Evolutionary conservation across 768 basidiomycete genomes (phyloP).

Genomic region (Cyclocybe aegerita): DNA sequence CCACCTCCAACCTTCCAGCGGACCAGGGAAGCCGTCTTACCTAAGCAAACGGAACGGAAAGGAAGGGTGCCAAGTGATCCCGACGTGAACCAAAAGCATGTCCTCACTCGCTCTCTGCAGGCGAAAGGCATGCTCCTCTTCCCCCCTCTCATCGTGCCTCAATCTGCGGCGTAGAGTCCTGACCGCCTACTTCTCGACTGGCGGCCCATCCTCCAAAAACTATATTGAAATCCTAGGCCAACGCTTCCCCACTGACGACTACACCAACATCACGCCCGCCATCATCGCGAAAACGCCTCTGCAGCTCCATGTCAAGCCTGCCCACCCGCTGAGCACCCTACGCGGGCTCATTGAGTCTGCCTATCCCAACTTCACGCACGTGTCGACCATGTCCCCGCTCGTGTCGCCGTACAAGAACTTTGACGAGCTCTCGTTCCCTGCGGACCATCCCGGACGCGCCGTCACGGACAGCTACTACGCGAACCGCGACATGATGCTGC

Average conservation of each 20-base stretch:
- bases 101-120: slow-evolving; percentile 11
- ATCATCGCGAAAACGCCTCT: slow-evolving; percentile 81
- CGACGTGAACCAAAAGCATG: slow-evolving; percentile 9
- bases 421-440: slow-evolving; percentile 92
- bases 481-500: slow-evolving; percentile 86
- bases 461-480: slow-evolving; percentile 95
- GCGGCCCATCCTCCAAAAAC: slow-evolving; percentile 12
- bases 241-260: slow-evolving; percentile 71
- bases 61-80: background rate
- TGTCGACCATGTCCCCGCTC: slow-evolving; percentile 81
- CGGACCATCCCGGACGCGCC: slow-evolving; percentile 90
- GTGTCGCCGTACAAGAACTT: slow-evolving; percentile 93
- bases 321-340: slow-evolving; percentile 87
- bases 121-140: slow-evolving; percentile 6
- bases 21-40: too few species aligned
- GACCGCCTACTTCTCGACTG: slow-evolving; percentile 8
- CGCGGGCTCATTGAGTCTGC: slow-evolving; percentile 83
- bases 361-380: slow-evolving; percentile 69
- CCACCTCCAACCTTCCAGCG: too few species aligned
- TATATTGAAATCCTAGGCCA: slow-evolving; percentile 57
- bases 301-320: slow-evolving; percentile 70
- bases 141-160: background rate
- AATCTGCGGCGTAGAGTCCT: slow-evolving; percentile 1
- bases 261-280: slow-evolving; percentile 83
- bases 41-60: background rate